phyloP scores from a whole-genome alignment of 345 rosid species.

The Gossypium sturtianum region DNA sequence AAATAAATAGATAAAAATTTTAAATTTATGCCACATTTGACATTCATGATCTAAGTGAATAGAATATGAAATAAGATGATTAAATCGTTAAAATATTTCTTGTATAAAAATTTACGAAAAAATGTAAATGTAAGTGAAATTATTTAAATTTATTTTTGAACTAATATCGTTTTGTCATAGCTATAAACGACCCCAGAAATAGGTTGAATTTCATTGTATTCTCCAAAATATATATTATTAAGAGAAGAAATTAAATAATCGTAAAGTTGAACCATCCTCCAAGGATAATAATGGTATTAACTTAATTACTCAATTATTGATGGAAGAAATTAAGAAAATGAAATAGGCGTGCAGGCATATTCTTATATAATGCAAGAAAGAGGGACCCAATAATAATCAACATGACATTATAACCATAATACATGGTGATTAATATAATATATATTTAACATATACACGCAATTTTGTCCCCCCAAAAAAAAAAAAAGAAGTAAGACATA shows the following conservation, averaged over 20 bases:
- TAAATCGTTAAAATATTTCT: no score
- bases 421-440: background rate
- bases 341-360: slow-evolving; percentile 1
- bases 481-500: background rate
- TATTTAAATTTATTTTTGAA: no score
- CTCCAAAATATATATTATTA: background rate
- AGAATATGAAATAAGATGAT: no score
- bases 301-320: slow-evolving; percentile 28
- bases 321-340: slow-evolving; percentile 12
- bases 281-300: background rate
- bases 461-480: background rate
- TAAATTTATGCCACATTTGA: no score
- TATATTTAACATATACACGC: slow-evolving; percentile 2
- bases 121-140: no score
- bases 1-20: no score
- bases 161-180: no score
- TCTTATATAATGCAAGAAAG: slow-evolving; percentile 4
- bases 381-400: slow-evolving; percentile 17
- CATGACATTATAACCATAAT: slow-evolving; percentile 1
- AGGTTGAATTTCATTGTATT: no score
- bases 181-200: no score
- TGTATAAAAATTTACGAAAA: no score
- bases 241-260: background rate
- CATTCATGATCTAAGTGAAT: no score
- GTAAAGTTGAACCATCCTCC: background rate